Percentiles rank a stretch among this genome's conserved stretches.
Evolutionary conservation across 2,329 filamentous ascomycete genomes (phyloP).

Genomic region (Claviceps digitariae): DNA sequence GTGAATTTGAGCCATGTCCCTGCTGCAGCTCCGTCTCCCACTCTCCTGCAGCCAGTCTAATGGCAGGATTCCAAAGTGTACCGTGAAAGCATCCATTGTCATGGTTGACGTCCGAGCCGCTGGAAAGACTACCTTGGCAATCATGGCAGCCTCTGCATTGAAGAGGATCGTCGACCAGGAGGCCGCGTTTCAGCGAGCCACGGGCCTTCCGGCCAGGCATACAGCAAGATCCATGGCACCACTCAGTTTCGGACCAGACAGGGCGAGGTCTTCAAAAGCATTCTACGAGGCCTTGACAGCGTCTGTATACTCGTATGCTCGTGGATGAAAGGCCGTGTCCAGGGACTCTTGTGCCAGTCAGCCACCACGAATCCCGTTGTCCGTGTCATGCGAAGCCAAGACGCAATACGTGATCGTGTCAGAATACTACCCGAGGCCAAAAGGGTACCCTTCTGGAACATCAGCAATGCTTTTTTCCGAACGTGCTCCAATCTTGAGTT

Average conservation of each 20-base stretch:
- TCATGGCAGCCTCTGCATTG: conserved; percentile 61
- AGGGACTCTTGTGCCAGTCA: conserved; percentile 47
- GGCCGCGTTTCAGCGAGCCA: conserved; percentile 49
- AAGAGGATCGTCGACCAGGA: conserved; percentile 58
- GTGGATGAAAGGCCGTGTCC: conserved; percentile 52
- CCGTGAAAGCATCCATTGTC: conserved; percentile 54
- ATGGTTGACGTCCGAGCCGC: conserved; percentile 60
- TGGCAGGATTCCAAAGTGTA: conserved; percentile 29
- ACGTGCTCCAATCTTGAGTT: conserved; percentile 63
- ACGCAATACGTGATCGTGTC: conserved; percentile 51
- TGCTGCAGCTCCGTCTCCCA: conserved; percentile 13
- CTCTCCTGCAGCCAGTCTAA: conserved; percentile 12
- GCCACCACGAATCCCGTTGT: conserved; percentile 55
- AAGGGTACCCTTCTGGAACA: conserved; percentile 43
- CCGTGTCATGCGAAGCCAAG: conserved; percentile 51
- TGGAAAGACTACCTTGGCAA: conserved; percentile 62
- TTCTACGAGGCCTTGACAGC: conserved; percentile 43
- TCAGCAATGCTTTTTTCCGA: conserved; percentile 45
- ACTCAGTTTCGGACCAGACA: conserved; percentile 51
- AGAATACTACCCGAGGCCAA: conserved; percentile 40
- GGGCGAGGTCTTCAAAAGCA: conserved; percentile 44
- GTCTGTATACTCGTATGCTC: conserved; percentile 60
- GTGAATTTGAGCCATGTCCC: background rate
- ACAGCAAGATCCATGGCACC: conserved; percentile 48
- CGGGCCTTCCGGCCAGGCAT: conserved; percentile 45